Conservation (phyloP, 129 eudicot species). For the Tagetes erecta region DNA sequence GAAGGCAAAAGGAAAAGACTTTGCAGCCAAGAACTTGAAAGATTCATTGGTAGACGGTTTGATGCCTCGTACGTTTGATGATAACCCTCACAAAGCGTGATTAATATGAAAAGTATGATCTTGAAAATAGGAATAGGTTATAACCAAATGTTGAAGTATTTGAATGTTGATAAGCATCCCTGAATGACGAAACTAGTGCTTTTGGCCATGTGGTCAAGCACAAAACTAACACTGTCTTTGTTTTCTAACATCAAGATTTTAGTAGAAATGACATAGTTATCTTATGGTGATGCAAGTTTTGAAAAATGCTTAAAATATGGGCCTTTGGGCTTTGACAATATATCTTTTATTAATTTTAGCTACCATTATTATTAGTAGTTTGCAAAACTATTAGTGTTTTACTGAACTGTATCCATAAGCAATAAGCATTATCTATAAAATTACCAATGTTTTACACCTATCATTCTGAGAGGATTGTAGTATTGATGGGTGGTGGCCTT, state of each 20-base stretch:
- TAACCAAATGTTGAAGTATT: conserved; percentile 2
- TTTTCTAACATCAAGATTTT: background rate
- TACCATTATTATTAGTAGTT: background rate
- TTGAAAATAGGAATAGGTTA: conserved; percentile 6
- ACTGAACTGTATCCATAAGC: background rate
- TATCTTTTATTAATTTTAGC: background rate
- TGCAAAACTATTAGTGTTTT: background rate
- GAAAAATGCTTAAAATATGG: background rate
- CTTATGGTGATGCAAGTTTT: background rate
- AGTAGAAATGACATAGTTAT: background rate
- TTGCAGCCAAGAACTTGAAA: conserved; percentile 46
- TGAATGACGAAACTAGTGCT: background rate
- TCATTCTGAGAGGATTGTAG: background rate
- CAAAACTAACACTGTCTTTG: background rate
- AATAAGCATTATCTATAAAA: too few relatives aligned
- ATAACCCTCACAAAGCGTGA: background rate
- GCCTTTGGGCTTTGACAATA: background rate
- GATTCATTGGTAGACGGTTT: conserved; percentile 40
- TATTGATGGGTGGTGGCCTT: conserved; percentile 17
- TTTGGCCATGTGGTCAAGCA: conserved; percentile 13
- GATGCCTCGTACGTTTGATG: conserved; percentile 10
- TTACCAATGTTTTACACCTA: too few relatives aligned
- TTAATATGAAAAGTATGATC: conserved; percentile 10
- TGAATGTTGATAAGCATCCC: conserved; percentile 15
- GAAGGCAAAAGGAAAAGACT: conserved; percentile 38